These are phyloP conservation scores for Iris pallida DNA, from an alignment of 116 monocot genomes.

Conservation along the genomic window DNA sequence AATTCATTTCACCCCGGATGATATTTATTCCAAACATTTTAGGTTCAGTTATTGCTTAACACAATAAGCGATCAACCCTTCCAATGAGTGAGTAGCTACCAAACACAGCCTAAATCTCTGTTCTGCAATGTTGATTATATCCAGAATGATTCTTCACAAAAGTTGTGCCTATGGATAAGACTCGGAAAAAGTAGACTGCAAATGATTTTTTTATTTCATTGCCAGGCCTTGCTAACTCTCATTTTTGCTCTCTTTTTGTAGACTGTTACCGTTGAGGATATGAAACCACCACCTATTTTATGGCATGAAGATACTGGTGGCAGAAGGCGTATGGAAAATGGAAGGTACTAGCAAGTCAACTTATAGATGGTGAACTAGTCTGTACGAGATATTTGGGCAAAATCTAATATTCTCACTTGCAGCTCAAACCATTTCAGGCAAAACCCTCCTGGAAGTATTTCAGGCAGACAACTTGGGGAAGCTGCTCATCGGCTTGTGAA, in stretches of 20 bases:
- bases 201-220: too few relatives aligned
- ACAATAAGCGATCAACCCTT: too few relatives aligned
- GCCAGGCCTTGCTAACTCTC: background rate
- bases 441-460: slow-evolving; percentile 27
- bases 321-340: slow-evolving; percentile 53
- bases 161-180: too few relatives aligned
- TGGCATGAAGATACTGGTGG: slow-evolving; percentile 98
- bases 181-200: too few relatives aligned
- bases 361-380: background rate
- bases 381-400: background rate
- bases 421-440: slow-evolving; percentile 45
- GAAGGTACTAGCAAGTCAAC: slow-evolving; percentile 29
- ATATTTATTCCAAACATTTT: too few relatives aligned
- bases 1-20: too few relatives aligned
- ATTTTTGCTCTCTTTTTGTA: slow-evolving; percentile 15
- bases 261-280: slow-evolving; percentile 55
- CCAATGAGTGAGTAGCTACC: too few relatives aligned
- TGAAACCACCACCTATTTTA: slow-evolving; percentile 86
- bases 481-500: slow-evolving; percentile 25
- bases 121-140: too few relatives aligned
- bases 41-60: too few relatives aligned
- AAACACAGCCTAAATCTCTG: too few relatives aligned
- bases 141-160: too few relatives aligned
- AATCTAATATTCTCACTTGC: too few relatives aligned
- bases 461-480: slow-evolving; percentile 26